These are phyloP conservation scores for Croton laevigatus DNA, from an alignment of 441 rosid genomes.

Conservation along the genomic window DNA sequence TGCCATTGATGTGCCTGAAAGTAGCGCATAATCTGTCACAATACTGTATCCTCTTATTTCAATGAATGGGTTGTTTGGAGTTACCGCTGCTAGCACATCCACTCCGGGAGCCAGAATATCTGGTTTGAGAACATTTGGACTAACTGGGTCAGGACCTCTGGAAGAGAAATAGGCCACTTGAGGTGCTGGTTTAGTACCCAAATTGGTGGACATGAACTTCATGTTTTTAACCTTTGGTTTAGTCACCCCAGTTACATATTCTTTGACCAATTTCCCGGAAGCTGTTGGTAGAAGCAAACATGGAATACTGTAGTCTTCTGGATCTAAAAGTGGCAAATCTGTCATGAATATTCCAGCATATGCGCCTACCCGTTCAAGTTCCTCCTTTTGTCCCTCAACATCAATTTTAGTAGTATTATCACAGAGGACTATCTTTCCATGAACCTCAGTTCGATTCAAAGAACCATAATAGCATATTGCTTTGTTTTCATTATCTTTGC, in stretches of 20 bases:
- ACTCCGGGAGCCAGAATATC: slow-evolving; percentile 71
- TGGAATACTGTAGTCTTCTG: slow-evolving; percentile 29
- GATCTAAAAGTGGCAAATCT: slow-evolving; percentile 17
- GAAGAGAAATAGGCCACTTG: slow-evolving; percentile 70
- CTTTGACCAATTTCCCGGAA: slow-evolving; percentile 17
- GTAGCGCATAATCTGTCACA: slow-evolving; percentile 52
- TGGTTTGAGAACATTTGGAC: slow-evolving; percentile 60
- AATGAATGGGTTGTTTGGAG: slow-evolving; percentile 23
- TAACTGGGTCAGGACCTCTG: slow-evolving; percentile 65
- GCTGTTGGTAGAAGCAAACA: slow-evolving; percentile 24
- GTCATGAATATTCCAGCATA: slow-evolving; percentile 33
- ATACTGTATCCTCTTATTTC: slow-evolving; percentile 25
- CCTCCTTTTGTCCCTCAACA: slow-evolving; percentile 24
- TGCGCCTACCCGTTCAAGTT: slow-evolving; percentile 35
- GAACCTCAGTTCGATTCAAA: slow-evolving; percentile 28
- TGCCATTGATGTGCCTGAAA: slow-evolving; percentile 92
- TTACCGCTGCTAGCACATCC: slow-evolving; percentile 49
- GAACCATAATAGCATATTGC: slow-evolving; percentile 20
- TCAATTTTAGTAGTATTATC: not conserved
- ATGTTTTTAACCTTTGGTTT: slow-evolving; percentile 27
- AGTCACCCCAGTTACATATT: slow-evolving; percentile 27
- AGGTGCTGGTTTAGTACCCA: slow-evolving; percentile 62
- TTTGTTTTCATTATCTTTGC: slow-evolving; percentile 23
- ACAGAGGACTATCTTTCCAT: slow-evolving; percentile 40
- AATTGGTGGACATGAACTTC: slow-evolving; percentile 45